Conservation (phyloP, 129 eudicot genomes). For the Apium graveolens region DNA sequence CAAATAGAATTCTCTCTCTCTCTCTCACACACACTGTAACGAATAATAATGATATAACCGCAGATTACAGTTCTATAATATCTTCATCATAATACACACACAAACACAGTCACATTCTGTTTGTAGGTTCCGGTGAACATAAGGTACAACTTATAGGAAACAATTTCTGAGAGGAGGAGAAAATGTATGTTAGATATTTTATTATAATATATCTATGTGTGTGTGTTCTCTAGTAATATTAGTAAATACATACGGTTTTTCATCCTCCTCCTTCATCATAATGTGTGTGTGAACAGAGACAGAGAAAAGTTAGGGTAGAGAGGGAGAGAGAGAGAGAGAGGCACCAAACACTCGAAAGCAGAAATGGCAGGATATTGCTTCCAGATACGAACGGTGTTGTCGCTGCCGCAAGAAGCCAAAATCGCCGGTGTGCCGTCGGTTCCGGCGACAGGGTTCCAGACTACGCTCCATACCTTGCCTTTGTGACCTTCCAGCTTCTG, state of each 20-base stretch:
- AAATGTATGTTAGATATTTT: too few species aligned
- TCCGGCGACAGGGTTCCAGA: constrained; percentile 81
- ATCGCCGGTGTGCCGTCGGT: constrained; percentile 51
- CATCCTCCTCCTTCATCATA: too few species aligned
- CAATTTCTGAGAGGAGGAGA: too few species aligned
- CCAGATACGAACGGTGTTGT: constrained; percentile 85
- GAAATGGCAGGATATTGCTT: constrained; percentile 35
- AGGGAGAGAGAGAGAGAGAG: background rate
- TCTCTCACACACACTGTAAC: too few species aligned
- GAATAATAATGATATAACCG: too few species aligned
- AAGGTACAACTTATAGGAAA: too few species aligned
- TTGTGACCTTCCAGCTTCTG: constrained; percentile 78
- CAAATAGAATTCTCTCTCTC: too few species aligned
- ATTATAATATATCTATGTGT: too few species aligned
- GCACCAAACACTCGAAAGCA: constrained; percentile 53
- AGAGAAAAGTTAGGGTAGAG: too few species aligned
- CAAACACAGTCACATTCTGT: background rate
- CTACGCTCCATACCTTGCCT: constrained; percentile 86
- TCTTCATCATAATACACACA: background rate
- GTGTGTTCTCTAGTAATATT: too few species aligned
- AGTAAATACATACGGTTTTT: too few species aligned
- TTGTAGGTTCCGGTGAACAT: background rate
- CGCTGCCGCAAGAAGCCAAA: constrained; percentile 88
- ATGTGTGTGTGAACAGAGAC: background rate
- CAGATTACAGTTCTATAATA: background rate